Percentiles rank a stretch among this genome's conserved stretches.
phyloP scores from a whole-genome alignment of 495 filamentous ascomycete species.

The Aspergillus funiculosus region DNA sequence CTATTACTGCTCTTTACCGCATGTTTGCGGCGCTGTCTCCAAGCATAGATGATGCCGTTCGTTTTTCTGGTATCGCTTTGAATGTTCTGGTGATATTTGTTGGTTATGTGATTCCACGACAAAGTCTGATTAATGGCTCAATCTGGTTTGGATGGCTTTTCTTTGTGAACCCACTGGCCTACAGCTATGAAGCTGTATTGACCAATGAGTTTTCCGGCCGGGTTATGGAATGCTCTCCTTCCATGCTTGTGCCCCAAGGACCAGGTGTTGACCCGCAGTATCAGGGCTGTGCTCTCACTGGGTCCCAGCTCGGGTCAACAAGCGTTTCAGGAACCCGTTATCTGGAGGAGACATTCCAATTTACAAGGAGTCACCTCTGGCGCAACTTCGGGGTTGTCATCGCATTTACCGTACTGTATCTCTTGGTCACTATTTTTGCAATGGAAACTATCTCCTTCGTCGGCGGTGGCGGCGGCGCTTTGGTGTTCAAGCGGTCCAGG shows the following conservation, averaged over 20 bases:
- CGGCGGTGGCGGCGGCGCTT: constrained; percentile 50
- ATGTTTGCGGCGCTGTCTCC: constrained; percentile 72
- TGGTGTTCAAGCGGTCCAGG: constrained; percentile 64
- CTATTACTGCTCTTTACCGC: constrained; percentile 63
- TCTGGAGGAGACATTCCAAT: constrained; percentile 49
- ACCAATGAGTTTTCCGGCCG: constrained; percentile 61
- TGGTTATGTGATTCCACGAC: constrained; percentile 71
- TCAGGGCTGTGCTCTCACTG: constrained; percentile 59
- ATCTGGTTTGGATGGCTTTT: constrained; percentile 81
- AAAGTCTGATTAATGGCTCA: constrained; percentile 51
- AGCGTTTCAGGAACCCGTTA: constrained; percentile 56
- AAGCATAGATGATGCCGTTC: constrained; percentile 65
- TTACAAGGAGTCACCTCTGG: constrained; percentile 64
- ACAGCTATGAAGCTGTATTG: constrained; percentile 66
- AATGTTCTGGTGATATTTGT: constrained; percentile 70
- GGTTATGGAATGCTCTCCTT: constrained; percentile 54
- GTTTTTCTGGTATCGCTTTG: constrained; percentile 62
- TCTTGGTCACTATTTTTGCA: constrained; percentile 59
- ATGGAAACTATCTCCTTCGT: constrained; percentile 50
- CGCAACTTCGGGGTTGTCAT: constrained; percentile 74
- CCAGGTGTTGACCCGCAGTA: constrained; percentile 44
- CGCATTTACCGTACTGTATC: constrained; percentile 62
- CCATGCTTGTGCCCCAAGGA: constrained; percentile 52
- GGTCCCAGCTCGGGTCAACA: constrained; percentile 40
- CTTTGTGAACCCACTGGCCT: constrained; percentile 69